These are phyloP conservation scores for Clathrospora elynae DNA, from an alignment of 2,329 filamentous ascomycete species.

Conservation along the genomic window DNA sequence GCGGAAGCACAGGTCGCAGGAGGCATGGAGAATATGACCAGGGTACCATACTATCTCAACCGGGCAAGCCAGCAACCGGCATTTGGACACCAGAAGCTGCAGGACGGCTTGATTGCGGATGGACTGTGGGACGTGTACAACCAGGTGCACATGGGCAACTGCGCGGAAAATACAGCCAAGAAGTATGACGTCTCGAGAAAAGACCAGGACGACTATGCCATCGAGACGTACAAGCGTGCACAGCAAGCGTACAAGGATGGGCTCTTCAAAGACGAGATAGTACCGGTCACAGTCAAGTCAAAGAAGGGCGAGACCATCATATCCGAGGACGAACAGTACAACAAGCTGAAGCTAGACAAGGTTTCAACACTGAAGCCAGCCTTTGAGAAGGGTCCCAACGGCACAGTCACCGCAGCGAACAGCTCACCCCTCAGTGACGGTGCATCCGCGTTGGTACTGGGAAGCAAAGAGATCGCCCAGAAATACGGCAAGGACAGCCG, in stretches of 20 bases:
- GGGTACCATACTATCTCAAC: slow-evolving; percentile 87
- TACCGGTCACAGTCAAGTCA: slow-evolving; percentile 80
- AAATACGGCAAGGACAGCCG: slow-evolving; percentile 77
- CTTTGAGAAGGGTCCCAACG: slow-evolving; percentile 85
- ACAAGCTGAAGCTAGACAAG: slow-evolving; percentile 85
- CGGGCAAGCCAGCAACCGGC: slow-evolving; percentile 80
- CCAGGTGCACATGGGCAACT: slow-evolving; percentile 97
- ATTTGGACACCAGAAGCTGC: slow-evolving; percentile 84
- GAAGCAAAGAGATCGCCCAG: slow-evolving; percentile 77
- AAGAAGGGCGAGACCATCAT: slow-evolving; percentile 80
- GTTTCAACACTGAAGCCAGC: slow-evolving; percentile 86
- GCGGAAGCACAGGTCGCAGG: slow-evolving; percentile 88
- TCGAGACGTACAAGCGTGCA: slow-evolving; percentile 84
- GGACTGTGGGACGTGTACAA: slow-evolving; percentile 96
- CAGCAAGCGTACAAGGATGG: slow-evolving; percentile 86
- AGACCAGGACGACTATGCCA: slow-evolving; percentile 89
- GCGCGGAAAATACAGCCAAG: slow-evolving; percentile 92
- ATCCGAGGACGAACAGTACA: slow-evolving; percentile 84
- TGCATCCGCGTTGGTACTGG: slow-evolving; percentile 85
- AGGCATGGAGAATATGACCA: slow-evolving; percentile 98
- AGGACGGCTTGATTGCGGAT: slow-evolving; percentile 93
- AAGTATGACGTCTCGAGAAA: slow-evolving; percentile 79
- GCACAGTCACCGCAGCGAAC: slow-evolving; percentile 93
- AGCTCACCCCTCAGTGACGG: slow-evolving; percentile 94
- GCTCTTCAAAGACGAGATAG: slow-evolving; percentile 87